Base-by-base conservation (phyloP, 1,284 basidiomycete genomes). In the Naganishia albida region DNA sequence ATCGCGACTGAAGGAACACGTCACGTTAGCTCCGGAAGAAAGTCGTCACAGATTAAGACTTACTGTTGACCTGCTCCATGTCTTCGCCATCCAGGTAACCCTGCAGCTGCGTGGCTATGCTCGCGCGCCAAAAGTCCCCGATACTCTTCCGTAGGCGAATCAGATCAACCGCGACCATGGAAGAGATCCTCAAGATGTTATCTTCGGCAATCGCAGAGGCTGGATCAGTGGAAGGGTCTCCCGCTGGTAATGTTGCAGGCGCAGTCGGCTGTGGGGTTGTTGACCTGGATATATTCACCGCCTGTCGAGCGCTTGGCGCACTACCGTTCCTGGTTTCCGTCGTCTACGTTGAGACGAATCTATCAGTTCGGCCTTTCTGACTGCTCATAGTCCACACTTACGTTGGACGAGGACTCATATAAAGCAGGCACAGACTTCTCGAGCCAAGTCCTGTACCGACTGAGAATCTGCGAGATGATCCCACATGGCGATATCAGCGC, bases 381-480 rank as follows among this genome's bases (percentile, higher is more conserved):
- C 15, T n/a, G 8, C 46, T 20, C 43, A 1, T 23, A 18, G 20
- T 16, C 18, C 15, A 2, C 7, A 46, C 54, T 46, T 40, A 59
- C 67, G 46, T 42, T 28, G 20, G 25, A n/a, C 3, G 15, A 16
- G 8, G 50, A 13, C 16, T 57, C 54, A 25, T 65, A 68, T 12
- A 68, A 26, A 2, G 63, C 64, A 7, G 67, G 67, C 20, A 53
- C 64, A 20, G 59, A 20, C 16, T 62, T 80, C 64, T 86, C 83
- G 16, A 93, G 75, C 88, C 90, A 93, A 38, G 82, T 84, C 64
- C 80, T 84, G 74, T 90, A 93, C 65, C 92, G 84, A 72, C 86
- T 87, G 48, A 93, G 72, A 56, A 93, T 85, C 89, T 91, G 66
- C 7, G 28, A 50, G 30, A n/a, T 42, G 28, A 2, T 28, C 42